These are phyloP conservation scores for Yamadazyma philogaea DNA, from an alignment of 805 yeast species.

Conservation along the genomic window DNA sequence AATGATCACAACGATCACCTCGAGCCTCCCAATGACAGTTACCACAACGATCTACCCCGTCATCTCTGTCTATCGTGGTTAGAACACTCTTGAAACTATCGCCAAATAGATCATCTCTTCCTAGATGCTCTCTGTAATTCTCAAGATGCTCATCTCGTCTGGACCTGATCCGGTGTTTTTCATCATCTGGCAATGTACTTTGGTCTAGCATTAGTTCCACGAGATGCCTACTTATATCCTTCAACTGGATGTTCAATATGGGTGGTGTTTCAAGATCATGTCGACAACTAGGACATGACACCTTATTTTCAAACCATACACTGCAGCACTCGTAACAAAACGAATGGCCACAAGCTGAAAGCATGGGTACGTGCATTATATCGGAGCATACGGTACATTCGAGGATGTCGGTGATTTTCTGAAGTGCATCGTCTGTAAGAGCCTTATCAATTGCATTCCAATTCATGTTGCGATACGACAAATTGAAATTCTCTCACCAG, in stretches of 20 bases:
- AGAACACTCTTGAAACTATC: conserved; percentile 49
- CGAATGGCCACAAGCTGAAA: conserved; percentile 68
- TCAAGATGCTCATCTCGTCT: conserved; percentile 10
- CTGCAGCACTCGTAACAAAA: conserved; percentile 66
- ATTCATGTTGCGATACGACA: not conserved
- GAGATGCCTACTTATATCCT: conserved; percentile 39
- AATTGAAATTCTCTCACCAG: too few species aligned
- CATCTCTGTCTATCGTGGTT: conserved; percentile 58
- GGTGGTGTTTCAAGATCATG: conserved; percentile 48
- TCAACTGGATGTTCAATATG: conserved; percentile 48
- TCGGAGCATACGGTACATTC: conserved; percentile 72
- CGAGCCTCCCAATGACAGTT: conserved; percentile 79
- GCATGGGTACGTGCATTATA: conserved; percentile 61
- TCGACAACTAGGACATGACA: conserved; percentile 71
- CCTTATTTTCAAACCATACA: conserved; percentile 56
- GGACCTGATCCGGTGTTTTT: conserved; percentile 20
- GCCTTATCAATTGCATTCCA: conserved; percentile 7
- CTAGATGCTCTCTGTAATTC: conserved; percentile 37
- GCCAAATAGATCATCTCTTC: conserved; percentile 41
- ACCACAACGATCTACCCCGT: conserved; percentile 73
- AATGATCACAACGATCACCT: conserved; percentile 64
- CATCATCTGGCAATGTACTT: conserved; percentile 18
- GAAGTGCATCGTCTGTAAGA: conserved; percentile 19
- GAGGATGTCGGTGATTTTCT: conserved; percentile 26
- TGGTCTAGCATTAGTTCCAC: conserved; percentile 39